A percentile compares a stretch with the other conserved stretches of the same genome.
Conservation (phyloP, 2,329 filamentous ascomycete genomes). For the Verticillium alfalfae region DNA sequence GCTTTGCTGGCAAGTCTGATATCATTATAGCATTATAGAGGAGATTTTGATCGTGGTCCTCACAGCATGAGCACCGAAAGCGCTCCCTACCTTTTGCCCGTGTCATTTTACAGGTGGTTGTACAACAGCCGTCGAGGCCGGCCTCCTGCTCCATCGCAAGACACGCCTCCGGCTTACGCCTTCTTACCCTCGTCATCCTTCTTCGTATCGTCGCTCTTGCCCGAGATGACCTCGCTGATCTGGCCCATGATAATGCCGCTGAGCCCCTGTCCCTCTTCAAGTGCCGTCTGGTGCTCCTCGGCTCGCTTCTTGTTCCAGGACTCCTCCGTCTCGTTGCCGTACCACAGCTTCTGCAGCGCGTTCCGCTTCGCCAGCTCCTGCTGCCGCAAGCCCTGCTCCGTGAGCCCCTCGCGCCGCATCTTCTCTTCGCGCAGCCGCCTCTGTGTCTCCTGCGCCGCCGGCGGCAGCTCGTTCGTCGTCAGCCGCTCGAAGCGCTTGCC, state of each 20-base stretch:
- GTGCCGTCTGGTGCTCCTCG: conserved; percentile 44
- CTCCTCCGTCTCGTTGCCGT: conserved; percentile 46
- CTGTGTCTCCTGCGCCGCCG: conserved; percentile 44
- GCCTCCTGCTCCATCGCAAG: background rate
- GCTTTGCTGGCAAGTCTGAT: background rate
- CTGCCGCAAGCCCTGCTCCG: conserved; percentile 16
- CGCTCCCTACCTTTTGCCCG: background rate
- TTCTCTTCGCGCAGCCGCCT: conserved; percentile 32
- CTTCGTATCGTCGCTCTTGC: conserved; percentile 20
- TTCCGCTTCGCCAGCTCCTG: conserved; percentile 17
- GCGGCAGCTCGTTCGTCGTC: conserved; percentile 49
- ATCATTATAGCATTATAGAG: background rate
- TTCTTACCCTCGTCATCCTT: conserved; percentile 20
- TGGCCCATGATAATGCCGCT: conserved; percentile 52
- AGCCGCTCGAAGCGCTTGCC: conserved; percentile 35
- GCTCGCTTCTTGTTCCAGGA: conserved; percentile 49
- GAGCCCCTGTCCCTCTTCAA: conserved; percentile 51
- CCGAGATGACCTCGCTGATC: conserved; percentile 43
- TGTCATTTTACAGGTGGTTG: background rate
- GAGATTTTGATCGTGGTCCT: background rate
- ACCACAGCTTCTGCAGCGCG: conserved; percentile 46
- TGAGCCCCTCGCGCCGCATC: conserved; percentile 11
- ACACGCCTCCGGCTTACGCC: background rate
- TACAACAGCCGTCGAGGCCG: background rate
- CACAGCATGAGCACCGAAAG: background rate